Evolutionary conservation across 1,284 basidiomycete species (phyloP), one percentile per base, ranked within the genome.

Genomic region (Boletus semigastroideus): DNA sequence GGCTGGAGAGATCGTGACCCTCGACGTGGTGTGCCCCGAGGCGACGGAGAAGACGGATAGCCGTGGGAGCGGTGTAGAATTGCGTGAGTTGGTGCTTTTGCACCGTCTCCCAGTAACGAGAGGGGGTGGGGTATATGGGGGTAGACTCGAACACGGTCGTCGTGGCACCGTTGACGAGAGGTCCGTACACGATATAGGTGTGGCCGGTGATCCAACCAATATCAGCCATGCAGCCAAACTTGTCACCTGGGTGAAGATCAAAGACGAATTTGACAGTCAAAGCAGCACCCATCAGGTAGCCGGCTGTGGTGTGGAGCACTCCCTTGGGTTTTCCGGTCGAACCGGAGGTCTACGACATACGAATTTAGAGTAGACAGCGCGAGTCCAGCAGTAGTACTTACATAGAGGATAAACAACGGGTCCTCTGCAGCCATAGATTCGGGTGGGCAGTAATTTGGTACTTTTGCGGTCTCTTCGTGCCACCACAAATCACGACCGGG

Each of bases 131-230:
- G 78, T 98, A 98, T 59, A 98, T 86, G 34, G 96, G 96, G 4
- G 97, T 99, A 40, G 90, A 93, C 75, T 98, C 97, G 74, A 98
- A 98, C 53, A 98, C 87, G 59, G 87, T 90, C 19, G 96, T 98
- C 14, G 93, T 84, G 45, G 94, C 88, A 57, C 96, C 96, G 69
- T 94, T 92, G 54, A 83, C 78, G 53, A 98, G 84, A 5, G 97
- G 97, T 20, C 97, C 96, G 72, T 98, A 99, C 60, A 98, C 83
- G 69, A 98, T 98, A 78, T 98, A 91, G 72, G 92, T 92, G 77
- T 98, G 96, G 36, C 96, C 96, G 5, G 96, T 99, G 74, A 99
- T 98, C 96, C 96, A 99, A 64, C 96, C 96, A 52, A 99, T 83
- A 69, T 99, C 96, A 57, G 96, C 96, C 95, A 98, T 96, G 78